Percentiles rank a stretch among this genome's conserved stretches.
phyloP scores from a whole-genome alignment of 345 rosid genomes.

The Dipteronia dyeriana region DNA sequence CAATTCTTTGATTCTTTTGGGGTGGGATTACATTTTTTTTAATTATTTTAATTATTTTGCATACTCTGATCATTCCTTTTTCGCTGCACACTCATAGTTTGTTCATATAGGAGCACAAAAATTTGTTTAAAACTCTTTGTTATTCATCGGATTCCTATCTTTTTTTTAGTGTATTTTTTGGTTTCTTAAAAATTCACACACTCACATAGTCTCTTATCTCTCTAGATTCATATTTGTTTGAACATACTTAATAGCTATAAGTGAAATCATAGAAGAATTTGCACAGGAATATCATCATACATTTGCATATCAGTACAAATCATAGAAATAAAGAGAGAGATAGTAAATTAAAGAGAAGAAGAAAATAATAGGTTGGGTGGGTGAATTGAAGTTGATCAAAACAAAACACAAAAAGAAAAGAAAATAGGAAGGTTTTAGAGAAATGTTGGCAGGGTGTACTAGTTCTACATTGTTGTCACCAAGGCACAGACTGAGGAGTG shows the following conservation, averaged over 20 bases:
- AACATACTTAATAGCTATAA: slow-evolving; percentile 24
- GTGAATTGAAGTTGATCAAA: slow-evolving; percentile 32
- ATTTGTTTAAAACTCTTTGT: slow-evolving; percentile 17
- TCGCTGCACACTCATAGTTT: slow-evolving; percentile 15
- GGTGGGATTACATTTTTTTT: slow-evolving; percentile 28
- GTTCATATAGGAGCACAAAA: slow-evolving; percentile 47
- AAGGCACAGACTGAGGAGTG: slow-evolving; percentile 95
- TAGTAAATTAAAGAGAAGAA: slow-evolving; percentile 32
- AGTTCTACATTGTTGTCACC: slow-evolving; percentile 96
- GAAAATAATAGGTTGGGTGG: slow-evolving; percentile 45
- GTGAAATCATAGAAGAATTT: slow-evolving; percentile 20
- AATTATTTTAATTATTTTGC: not conserved
- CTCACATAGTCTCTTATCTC: slow-evolving; percentile 47
- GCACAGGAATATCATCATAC: slow-evolving; percentile 28
- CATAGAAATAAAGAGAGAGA: slow-evolving; percentile 41
- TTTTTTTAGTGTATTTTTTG: slow-evolving; percentile 24
- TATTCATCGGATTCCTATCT: slow-evolving; percentile 80
- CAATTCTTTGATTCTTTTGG: slow-evolving; percentile 87
- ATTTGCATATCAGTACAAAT: slow-evolving; percentile 25
- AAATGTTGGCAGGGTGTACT: slow-evolving; percentile 99
- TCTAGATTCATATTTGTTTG: slow-evolving; percentile 37
- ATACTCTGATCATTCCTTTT: slow-evolving; percentile 26
- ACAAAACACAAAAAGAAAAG: slow-evolving; percentile 19
- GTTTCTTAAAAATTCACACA: slow-evolving; percentile 42
- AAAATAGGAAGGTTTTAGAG: slow-evolving; percentile 47